These are phyloP conservation scores for Candida sanyaensis DNA, from an alignment of 1,139 yeast genomes.

Conservation along the genomic window DNA sequence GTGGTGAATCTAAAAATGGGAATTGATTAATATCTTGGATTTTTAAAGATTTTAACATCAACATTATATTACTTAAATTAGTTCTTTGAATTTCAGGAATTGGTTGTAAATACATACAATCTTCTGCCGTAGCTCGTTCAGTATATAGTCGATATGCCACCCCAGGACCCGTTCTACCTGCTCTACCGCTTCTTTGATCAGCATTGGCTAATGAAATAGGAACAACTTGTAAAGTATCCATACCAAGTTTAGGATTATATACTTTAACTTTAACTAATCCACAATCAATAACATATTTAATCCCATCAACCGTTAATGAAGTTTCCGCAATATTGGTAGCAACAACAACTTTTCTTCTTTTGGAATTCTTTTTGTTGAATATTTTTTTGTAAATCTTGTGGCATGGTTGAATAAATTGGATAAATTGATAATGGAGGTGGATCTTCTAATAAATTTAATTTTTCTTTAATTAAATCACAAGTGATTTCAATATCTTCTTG, in stretches of 20 bases:
- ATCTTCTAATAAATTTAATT: constrained; percentile 52
- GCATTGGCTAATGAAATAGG: constrained; percentile 94
- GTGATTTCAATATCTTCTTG: constrained; percentile 93
- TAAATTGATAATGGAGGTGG: constrained; percentile 68
- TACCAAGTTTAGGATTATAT: constrained; percentile 80
- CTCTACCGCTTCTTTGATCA: constrained; percentile 90
- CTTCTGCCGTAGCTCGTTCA: constrained; percentile 56
- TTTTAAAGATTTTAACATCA: constrained; percentile 71
- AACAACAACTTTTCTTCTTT: constrained; percentile 76
- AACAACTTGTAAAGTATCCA: constrained; percentile 81
- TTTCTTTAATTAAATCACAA: constrained; percentile 66
- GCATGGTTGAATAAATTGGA: constrained; percentile 89
- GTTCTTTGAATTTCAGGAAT: constrained; percentile 95
- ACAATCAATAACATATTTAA: constrained; percentile 80
- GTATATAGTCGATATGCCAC: constrained; percentile 81
- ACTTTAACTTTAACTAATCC: constrained; percentile 86
- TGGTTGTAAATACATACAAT: constrained; percentile 79
- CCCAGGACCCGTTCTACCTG: constrained; percentile 95
- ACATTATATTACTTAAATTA: constrained; percentile 73
- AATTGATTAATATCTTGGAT: constrained; percentile 64
- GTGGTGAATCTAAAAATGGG: constrained; percentile 88
- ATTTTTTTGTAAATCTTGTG: constrained; percentile 83
- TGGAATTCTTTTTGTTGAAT: constrained; percentile 58
- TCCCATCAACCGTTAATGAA: constrained; percentile 90
- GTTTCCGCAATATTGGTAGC: constrained; percentile 98